Percentiles rank a stretch among this genome's conserved stretches.
phyloP scores from a whole-genome alignment of 306 rosid genomes.

The Quercus bicolor region DNA sequence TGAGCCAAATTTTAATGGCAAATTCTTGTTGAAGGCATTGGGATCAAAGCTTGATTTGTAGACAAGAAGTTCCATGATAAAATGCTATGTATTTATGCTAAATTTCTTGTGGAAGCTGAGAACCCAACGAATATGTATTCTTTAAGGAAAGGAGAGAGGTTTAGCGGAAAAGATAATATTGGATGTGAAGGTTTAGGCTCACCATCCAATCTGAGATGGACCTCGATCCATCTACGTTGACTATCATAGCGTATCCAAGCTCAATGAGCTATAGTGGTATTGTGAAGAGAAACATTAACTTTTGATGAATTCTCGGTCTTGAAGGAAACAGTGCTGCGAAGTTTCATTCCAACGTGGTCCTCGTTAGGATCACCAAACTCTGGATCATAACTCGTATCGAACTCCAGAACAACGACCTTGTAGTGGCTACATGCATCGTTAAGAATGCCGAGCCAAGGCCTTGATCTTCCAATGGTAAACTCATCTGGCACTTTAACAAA shows the following conservation, averaged over 20 bases:
- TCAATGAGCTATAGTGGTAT: not conserved
- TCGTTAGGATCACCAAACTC: constrained; percentile 4
- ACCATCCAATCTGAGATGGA: not conserved
- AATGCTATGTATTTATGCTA: not conserved
- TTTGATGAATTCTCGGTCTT: not conserved
- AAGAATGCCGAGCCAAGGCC: constrained; percentile 14
- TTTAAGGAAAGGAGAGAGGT: constrained; percentile 13
- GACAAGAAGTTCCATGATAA: constrained; percentile 13
- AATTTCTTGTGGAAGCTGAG: not conserved
- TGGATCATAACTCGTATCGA: not conserved
- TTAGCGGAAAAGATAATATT: not conserved
- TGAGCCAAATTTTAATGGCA: not conserved
- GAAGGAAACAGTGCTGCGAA: constrained; percentile 3
- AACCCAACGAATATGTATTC: constrained; percentile 18
- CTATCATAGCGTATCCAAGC: constrained; percentile 9
- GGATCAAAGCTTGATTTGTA: not conserved
- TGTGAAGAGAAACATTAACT: not conserved
- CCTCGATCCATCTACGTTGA: not conserved
- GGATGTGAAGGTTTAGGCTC: not conserved
- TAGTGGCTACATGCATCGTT: not conserved
- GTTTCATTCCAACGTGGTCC: constrained; percentile 6
- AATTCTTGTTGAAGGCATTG: not conserved
- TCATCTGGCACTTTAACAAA: constrained; percentile 5
- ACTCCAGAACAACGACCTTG: constrained; percentile 6
- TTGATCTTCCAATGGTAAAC: not conserved